Conservation (phyloP, 805 yeast species). For the Candida montana region DNA sequence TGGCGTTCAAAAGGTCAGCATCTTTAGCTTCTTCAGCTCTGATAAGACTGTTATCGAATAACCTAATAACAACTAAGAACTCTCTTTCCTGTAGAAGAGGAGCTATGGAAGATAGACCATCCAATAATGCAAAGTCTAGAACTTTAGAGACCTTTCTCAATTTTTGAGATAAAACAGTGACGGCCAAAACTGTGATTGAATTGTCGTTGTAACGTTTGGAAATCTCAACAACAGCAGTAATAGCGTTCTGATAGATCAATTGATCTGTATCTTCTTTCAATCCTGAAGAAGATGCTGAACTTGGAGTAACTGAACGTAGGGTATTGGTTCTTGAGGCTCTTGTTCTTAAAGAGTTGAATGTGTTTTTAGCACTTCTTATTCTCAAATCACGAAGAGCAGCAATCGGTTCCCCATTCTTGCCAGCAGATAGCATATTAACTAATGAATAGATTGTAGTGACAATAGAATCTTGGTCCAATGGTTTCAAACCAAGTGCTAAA, state of each 20-base stretch:
- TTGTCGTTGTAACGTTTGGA: conserved; percentile 63
- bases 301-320: conserved; percentile 10
- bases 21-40: conserved; percentile 41
- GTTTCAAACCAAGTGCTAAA: conserved; percentile 62
- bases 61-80: conserved; percentile 54
- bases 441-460: conserved; percentile 82
- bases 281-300: conserved; percentile 4
- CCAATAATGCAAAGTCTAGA: conserved; percentile 49
- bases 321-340: conserved; percentile 22
- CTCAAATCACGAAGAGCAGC: conserved; percentile 31
- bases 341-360: conserved; percentile 10
- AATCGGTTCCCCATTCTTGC: conserved; percentile 36
- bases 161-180: conserved; percentile 80
- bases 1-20: conserved; percentile 30
- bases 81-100: conserved; percentile 60
- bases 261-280: conserved; percentile 10
- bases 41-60: conserved; percentile 46
- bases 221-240: conserved; percentile 61
- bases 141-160: conserved; percentile 43
- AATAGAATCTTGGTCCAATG: conserved; percentile 72
- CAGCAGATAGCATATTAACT: conserved; percentile 63
- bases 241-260: conserved; percentile 54
- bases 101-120: conserved; percentile 60
- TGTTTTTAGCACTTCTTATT: conserved; percentile 26
- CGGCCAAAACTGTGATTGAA: conserved; percentile 69